Percentiles rank a stretch among this genome's conserved stretches.
Evolutionary conservation across 371 early-diverging fungal genomes (phyloP).

Genomic region (Thermomucor indicae-seudaticae): DNA sequence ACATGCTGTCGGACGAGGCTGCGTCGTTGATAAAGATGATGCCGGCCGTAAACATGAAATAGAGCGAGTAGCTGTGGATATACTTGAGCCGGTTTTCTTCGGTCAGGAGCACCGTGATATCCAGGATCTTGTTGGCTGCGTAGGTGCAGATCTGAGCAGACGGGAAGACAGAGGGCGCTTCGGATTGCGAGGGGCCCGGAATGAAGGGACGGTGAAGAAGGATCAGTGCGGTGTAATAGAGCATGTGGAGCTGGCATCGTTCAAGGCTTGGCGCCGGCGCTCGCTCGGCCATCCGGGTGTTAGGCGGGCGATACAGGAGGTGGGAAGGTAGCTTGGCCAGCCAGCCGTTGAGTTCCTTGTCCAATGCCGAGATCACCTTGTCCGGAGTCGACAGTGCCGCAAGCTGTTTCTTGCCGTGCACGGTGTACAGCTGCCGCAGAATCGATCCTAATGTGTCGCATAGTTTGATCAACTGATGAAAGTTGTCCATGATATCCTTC

Average conservation of each 20-base stretch:
- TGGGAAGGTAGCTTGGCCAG: constrained; percentile 40
- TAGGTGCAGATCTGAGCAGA: constrained; percentile 56
- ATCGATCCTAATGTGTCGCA: constrained; percentile 41
- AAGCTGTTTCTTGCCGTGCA: constrained; percentile 34
- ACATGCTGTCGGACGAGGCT: constrained; percentile 33
- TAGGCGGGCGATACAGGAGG: constrained; percentile 42
- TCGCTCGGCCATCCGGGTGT: constrained; percentile 24
- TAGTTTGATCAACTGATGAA: constrained; percentile 34
- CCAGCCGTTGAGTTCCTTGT: constrained; percentile 45
- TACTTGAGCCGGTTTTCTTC: constrained; percentile 27
- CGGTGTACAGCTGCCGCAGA: constrained; percentile 38
- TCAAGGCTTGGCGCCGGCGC: constrained; percentile 41
- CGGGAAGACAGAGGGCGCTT: constrained; percentile 39
- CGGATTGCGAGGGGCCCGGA: constrained; percentile 30
- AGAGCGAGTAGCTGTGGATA: constrained; percentile 38
- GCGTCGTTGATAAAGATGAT: constrained; percentile 47
- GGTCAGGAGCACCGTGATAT: constrained; percentile 42
- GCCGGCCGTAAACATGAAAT: constrained; percentile 46
- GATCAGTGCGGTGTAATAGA: constrained; percentile 72
- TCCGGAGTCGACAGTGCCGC: constrained; percentile 32
- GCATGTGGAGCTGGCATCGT: constrained; percentile 56
- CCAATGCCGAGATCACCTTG: constrained; percentile 34
- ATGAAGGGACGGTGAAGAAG: constrained; percentile 76
- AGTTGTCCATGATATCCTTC: constrained; percentile 32
- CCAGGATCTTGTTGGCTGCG: constrained; percentile 53